phyloP scores from a whole-genome alignment of 306 rosid species.

The Glycine soja region DNA sequence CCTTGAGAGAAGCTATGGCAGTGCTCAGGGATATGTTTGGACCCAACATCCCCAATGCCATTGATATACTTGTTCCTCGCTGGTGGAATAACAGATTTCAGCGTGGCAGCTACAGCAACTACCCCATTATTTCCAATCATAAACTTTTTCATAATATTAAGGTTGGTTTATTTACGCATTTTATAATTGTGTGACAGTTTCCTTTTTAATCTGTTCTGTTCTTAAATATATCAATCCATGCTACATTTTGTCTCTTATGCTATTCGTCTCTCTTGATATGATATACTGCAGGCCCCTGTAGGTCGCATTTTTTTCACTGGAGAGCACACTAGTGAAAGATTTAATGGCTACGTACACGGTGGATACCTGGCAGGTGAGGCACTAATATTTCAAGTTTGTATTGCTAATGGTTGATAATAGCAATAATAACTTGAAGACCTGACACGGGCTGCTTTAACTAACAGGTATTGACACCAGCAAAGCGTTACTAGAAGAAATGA shows the following conservation, averaged over 20 bases:
- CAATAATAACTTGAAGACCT: too few relatives aligned
- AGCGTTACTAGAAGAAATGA: constrained; percentile 73
- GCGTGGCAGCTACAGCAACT: constrained; percentile 96
- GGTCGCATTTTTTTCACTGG: constrained; percentile 88
- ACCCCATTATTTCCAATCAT: constrained; percentile 68
- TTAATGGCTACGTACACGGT: constrained; percentile 93
- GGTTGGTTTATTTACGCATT: constrained; percentile 50
- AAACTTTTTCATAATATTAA: constrained; percentile 66
- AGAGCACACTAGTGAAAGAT: constrained; percentile 91
- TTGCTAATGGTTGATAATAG: neutral
- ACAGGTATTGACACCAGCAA: constrained; percentile 88
- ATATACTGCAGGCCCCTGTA: constrained; percentile 65
- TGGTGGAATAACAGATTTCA: constrained; percentile 97
- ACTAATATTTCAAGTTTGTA: neutral
- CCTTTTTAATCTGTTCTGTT: constrained; percentile 22
- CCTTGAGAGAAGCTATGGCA: constrained; percentile 85
- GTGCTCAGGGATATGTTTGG: constrained; percentile 94
- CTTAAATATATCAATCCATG: constrained; percentile 14
- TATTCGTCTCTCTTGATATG: too few relatives aligned
- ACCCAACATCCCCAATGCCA: constrained; percentile 77
- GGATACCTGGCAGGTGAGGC: constrained; percentile 81
- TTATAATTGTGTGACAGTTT: constrained; percentile 16
- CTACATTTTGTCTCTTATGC: neutral
- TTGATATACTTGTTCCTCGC: constrained; percentile 82
- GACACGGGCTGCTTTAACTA: too few relatives aligned